Evolutionary conservation across 805 yeast genomes (phyloP).

Genomic region (Nakazawaea ambrosiae): DNA sequence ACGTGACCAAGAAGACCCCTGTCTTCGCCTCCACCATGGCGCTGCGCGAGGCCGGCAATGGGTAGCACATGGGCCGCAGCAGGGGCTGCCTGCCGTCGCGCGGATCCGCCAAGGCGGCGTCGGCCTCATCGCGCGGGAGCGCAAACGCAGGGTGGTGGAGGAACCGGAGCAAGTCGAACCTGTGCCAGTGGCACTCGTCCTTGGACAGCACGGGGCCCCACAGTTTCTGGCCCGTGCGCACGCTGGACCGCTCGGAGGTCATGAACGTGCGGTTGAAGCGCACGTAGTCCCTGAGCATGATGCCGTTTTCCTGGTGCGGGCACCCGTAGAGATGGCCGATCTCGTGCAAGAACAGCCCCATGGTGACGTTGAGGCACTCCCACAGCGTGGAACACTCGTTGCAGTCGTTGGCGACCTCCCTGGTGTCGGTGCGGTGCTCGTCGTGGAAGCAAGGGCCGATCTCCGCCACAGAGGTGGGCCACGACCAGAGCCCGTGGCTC

Average conservation of each 20-base stretch:
- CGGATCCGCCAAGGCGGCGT: conserved; percentile 25
- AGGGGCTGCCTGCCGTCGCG: conserved; percentile 13
- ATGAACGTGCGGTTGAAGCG: conserved; percentile 76
- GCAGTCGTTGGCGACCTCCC: conserved; percentile 86
- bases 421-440: conserved; percentile 50
- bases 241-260: conserved; percentile 56
- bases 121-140: conserved; percentile 55
- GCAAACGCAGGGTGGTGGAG: conserved; percentile 76
- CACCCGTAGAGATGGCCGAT: conserved; percentile 88
- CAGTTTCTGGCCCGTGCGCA: conserved; percentile 44
- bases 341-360: conserved; percentile 95
- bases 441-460: conserved; percentile 66
- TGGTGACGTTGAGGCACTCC: conserved; percentile 81
- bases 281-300: conserved; percentile 83
- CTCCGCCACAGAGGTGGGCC: conserved; percentile 82
- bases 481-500: conserved; percentile 82
- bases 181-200: conserved; percentile 84
- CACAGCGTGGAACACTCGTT: conserved; percentile 80
- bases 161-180: conserved; percentile 71
- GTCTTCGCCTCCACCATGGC: conserved; percentile 30
- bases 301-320: conserved; percentile 87
- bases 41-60: not conserved
- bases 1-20: conserved; percentile 73
- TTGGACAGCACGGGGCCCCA: conserved; percentile 37
- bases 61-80: conserved; percentile 38